phyloP scores from a whole-genome alignment of 2,329 filamentous ascomycete genomes.

The Exophiala oligosperma region DNA sequence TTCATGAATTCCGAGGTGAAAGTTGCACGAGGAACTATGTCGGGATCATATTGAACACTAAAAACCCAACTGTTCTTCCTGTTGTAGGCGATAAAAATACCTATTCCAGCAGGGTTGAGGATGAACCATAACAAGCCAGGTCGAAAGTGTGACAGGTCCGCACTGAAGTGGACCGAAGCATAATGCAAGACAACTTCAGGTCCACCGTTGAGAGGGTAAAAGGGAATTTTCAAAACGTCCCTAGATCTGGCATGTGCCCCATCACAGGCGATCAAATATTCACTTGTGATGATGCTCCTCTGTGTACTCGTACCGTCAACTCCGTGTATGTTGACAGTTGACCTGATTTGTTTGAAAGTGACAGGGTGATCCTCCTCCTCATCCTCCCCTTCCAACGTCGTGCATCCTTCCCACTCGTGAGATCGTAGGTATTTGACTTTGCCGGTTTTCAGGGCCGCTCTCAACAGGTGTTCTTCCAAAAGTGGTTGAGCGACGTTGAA shows the following conservation, averaged over 20 bases:
- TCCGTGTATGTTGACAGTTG: no score
- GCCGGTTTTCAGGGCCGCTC: constrained; percentile 1
- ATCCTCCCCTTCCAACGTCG: background rate
- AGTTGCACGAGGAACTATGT: background rate
- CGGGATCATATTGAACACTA: constrained; percentile 5
- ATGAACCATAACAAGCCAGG: constrained; percentile 12
- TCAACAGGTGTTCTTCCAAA: constrained; percentile 5
- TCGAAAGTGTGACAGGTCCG: constrained; percentile 1
- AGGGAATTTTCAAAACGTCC: constrained; percentile 2
- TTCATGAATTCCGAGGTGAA: constrained; percentile 6
- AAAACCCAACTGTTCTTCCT: constrained; percentile 11
- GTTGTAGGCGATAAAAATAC: constrained; percentile 13
- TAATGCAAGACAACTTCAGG: constrained; percentile 1
- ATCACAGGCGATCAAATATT: constrained; percentile 13
- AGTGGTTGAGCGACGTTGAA: constrained; percentile 12
- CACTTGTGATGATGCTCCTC: background rate
- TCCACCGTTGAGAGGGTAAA: background rate
- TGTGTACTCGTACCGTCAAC: background rate
- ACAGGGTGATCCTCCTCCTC: background rate
- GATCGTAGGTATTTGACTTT: constrained; percentile 2
- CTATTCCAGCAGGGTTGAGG: constrained; percentile 1
- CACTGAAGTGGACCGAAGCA: constrained; percentile 9
- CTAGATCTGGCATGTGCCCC: constrained; percentile 9
- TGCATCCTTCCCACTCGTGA: constrained; percentile 7
- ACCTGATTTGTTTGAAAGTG: no score